Percentiles rank a stretch among this genome's conserved stretches.
Conservation (phyloP, 176 grass and related monocot genomes). For the Aechmea fasciata region DNA sequence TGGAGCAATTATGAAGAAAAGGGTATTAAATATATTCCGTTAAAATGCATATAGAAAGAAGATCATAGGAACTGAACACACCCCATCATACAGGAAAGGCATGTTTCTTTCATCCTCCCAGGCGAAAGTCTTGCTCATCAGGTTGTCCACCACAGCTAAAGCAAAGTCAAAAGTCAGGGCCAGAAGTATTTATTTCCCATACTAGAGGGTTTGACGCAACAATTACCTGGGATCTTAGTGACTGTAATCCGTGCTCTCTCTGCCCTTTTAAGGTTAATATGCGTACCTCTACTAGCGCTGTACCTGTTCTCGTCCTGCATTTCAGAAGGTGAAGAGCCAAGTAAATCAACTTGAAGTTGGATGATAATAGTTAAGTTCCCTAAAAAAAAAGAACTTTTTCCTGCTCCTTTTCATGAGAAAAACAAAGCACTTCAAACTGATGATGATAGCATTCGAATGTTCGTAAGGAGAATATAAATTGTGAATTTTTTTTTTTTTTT, state of each 20-base stretch:
- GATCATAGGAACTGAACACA: conserved; percentile 24
- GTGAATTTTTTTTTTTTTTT: neutral
- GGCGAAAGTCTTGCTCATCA: conserved; percentile 64
- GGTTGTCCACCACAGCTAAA: conserved; percentile 78
- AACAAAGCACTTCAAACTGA: neutral
- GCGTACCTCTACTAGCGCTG: conserved; percentile 81
- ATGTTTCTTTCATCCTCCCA: conserved; percentile 89
- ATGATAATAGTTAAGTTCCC: neutral
- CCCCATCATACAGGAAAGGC: conserved; percentile 90
- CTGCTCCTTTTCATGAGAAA: neutral
- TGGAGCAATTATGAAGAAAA: conserved; percentile 26
- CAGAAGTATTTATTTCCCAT: neutral
- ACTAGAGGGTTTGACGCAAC: neutral
- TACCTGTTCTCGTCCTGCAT: conserved; percentile 81
- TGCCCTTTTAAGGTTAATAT: conserved; percentile 84
- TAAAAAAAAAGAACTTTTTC: neutral
- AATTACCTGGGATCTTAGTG: conserved; percentile 80
- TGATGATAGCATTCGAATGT: neutral
- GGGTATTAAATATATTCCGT: neutral
- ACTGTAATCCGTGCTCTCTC: conserved; percentile 75
- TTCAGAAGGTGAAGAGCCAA: neutral
- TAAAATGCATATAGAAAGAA: neutral
- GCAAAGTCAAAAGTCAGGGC: conserved; percentile 8
- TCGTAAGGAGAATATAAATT: neutral
- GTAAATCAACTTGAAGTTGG: neutral